These are phyloP conservation scores for Apiospora arundinis DNA, from an alignment of 2,329 filamentous ascomycete genomes.

Conservation along the genomic window DNA sequence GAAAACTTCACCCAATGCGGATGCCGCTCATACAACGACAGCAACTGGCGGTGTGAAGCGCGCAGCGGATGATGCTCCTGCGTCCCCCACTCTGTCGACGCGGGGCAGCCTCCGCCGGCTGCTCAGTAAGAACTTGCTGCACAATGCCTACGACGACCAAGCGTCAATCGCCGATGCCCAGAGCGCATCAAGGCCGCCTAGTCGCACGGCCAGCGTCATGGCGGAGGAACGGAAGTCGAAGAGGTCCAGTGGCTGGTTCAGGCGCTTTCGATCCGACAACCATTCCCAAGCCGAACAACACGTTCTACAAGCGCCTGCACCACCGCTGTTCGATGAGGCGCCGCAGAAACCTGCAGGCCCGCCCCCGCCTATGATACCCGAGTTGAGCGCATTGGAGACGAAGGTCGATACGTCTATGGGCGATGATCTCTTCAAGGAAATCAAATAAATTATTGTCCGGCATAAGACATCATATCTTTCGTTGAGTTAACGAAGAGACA, in stretches of 20 bases:
- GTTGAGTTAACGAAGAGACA: not conserved
- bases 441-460: conserved; percentile 53
- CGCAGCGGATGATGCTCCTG: conserved; percentile 56
- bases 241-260: conserved; percentile 66
- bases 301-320: conserved; percentile 43
- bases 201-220: conserved; percentile 56
- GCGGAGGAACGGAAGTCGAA: conserved; percentile 60
- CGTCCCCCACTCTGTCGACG: conserved; percentile 58
- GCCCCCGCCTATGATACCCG: conserved; percentile 67
- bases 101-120: conserved; percentile 64
- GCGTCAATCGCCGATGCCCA: conserved; percentile 42
- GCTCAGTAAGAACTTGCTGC: conserved; percentile 62
- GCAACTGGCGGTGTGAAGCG: conserved; percentile 51
- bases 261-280: conserved; percentile 53
- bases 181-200: conserved; percentile 51
- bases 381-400: conserved; percentile 59
- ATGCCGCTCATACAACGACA: conserved; percentile 37
- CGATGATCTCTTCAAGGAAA: conserved; percentile 63
- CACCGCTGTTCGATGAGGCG: conserved; percentile 46
- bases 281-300: conserved; percentile 39
- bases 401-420: conserved; percentile 55
- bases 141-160: conserved; percentile 56
- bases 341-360: conserved; percentile 52
- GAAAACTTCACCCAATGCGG: conserved; percentile 46
- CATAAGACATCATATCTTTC: too few relatives aligned